phyloP scores from a whole-genome alignment of 352 stramenopile genomes.

The Pythium folliculosum region DNA sequence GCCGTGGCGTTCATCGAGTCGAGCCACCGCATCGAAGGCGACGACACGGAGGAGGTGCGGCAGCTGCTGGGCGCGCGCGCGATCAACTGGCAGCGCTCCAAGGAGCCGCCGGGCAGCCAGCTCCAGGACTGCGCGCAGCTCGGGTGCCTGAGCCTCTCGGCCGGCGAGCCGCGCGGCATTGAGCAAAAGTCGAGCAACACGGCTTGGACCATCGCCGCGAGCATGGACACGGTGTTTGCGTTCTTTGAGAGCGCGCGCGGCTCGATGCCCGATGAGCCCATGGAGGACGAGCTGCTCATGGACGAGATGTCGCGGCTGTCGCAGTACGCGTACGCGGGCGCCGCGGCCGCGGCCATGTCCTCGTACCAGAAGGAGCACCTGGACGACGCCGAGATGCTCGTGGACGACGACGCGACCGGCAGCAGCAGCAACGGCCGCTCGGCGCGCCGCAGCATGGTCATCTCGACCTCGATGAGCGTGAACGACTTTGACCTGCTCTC shows the following conservation, averaged over 20 bases:
- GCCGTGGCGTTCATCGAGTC: slow-evolving; percentile 85
- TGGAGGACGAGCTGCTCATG: slow-evolving; percentile 68
- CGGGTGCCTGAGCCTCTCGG: slow-evolving; percentile 75
- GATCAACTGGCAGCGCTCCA: slow-evolving; percentile 84
- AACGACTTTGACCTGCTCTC: slow-evolving; percentile 87
- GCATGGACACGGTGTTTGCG: slow-evolving; percentile 84
- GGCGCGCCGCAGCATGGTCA: slow-evolving; percentile 76
- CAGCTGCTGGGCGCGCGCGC: slow-evolving; percentile 63
- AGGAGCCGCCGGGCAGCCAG: slow-evolving; percentile 65
- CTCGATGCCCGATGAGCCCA: slow-evolving; percentile 74
- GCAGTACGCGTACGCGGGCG: slow-evolving; percentile 69
- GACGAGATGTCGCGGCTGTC: slow-evolving; percentile 79
- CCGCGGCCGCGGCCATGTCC: slow-evolving; percentile 44
- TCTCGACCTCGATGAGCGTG: slow-evolving; percentile 80
- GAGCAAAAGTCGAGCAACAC: slow-evolving; percentile 82
- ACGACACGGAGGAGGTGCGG: slow-evolving; percentile 72
- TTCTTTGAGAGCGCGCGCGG: slow-evolving; percentile 83
- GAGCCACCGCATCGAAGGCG: slow-evolving; percentile 64
- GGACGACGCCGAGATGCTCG: slow-evolving; percentile 73
- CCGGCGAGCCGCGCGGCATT: slow-evolving; percentile 57
- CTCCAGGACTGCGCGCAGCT: slow-evolving; percentile 72
- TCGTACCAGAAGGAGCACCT: slow-evolving; percentile 60
- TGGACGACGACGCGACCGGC: slow-evolving; percentile 33
- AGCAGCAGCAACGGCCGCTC: slow-evolving; percentile 31
- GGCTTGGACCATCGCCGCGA: slow-evolving; percentile 79